Conservation (phyloP, 75 land plant species). For the Pinus tabuliformis region DNA sequence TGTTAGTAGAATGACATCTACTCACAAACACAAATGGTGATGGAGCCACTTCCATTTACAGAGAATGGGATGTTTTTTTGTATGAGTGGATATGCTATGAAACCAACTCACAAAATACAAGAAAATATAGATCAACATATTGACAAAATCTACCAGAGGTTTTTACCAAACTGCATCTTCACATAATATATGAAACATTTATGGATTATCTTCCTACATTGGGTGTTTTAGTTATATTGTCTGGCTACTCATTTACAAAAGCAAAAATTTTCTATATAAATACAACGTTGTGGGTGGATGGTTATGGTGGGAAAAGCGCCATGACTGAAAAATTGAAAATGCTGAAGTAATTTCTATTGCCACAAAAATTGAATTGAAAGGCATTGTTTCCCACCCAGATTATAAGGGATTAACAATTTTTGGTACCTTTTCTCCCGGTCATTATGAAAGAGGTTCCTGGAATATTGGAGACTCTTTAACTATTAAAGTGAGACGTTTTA, state of each 20-base stretch:
- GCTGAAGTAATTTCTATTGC: conserved; percentile 57
- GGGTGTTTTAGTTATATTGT: conserved; percentile 76
- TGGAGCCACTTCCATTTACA: no score
- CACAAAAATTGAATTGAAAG: conserved; percentile 56
- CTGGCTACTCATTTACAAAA: conserved; percentile 94
- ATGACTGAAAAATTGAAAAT: conserved; percentile 27
- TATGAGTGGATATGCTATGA: no score
- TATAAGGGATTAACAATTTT: conserved; percentile 80
- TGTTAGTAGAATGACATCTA: no score
- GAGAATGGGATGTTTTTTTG: no score
- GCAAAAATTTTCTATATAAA: conserved; percentile 56
- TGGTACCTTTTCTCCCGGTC: conserved; percentile 85
- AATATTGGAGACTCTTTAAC: conserved; percentile 93
- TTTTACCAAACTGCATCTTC: conserved; percentile 62
- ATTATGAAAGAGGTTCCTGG: conserved; percentile 93
- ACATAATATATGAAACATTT: conserved; percentile 56
- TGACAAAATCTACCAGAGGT: conserved; percentile 26
- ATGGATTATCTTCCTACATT: conserved; percentile 54
- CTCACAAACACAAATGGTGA: no score
- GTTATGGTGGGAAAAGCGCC: conserved; percentile 37
- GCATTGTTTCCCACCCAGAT: conserved; percentile 43
- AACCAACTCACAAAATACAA: no score
- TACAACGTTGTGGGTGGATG: conserved; percentile 76
- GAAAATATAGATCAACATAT: no score
- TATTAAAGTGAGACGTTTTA: conserved; percentile 59